These are phyloP conservation scores for Phaffia australis DNA, from an alignment of 768 basidiomycete species.

Conservation along the genomic window DNA sequence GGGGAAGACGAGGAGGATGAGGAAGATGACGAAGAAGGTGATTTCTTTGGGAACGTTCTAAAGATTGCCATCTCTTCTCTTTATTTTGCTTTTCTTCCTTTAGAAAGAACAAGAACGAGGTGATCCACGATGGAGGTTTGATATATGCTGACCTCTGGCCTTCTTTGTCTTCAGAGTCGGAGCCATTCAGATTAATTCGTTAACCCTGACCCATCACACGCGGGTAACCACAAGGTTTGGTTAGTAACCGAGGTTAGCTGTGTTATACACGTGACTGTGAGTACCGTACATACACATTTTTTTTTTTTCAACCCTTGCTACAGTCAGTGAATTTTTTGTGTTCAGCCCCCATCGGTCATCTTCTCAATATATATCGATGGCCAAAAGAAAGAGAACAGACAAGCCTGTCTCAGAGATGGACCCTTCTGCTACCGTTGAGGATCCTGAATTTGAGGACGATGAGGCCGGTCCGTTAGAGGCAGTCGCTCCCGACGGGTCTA, in stretches of 20 bases:
- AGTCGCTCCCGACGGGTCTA: conserved; percentile 20
- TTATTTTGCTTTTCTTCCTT: not conserved
- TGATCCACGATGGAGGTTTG: too few relatives aligned
- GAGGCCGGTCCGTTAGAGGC: conserved; percentile 20
- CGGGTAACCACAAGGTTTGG: too few relatives aligned
- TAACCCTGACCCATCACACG: too few relatives aligned
- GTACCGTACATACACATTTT: too few relatives aligned
- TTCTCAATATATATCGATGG: conserved; percentile 2
- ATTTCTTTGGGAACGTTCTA: not conserved
- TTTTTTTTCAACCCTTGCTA: not conserved
- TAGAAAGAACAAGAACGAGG: not conserved
- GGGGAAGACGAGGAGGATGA: not conserved
- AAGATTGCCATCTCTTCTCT: conserved; percentile 8
- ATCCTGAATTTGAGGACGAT: conserved; percentile 14
- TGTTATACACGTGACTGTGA: too few relatives aligned
- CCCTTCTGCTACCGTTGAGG: not conserved
- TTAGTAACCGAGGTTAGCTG: too few relatives aligned
- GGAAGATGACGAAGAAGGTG: not conserved
- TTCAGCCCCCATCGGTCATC: not conserved
- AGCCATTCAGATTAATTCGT: too few relatives aligned
- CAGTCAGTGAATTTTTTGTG: not conserved
- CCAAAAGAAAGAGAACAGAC: conserved; percentile 1
- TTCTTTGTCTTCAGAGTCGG: too few relatives aligned
- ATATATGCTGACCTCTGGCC: too few relatives aligned
- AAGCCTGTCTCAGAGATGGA: conserved; percentile 3